Conservation (phyloP, 2,329 filamentous ascomycete genomes). For the Ceratocystis alfenasii region DNA sequence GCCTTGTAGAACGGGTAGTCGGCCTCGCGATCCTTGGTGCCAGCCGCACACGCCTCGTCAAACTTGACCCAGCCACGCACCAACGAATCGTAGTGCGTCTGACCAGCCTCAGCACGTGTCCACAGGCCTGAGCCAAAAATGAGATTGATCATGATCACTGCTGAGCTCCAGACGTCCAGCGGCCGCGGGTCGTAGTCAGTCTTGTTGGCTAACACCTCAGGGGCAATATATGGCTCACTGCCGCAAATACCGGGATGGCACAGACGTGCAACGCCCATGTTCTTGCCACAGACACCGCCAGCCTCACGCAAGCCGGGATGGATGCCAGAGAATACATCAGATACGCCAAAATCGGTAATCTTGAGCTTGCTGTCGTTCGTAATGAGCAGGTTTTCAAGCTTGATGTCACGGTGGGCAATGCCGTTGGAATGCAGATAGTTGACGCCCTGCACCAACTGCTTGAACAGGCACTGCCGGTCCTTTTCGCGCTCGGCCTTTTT, state of each 20-base stretch:
- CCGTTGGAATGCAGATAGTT: conserved; percentile 71
- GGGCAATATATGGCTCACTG: conserved; percentile 75
- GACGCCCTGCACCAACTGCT: conserved; percentile 73
- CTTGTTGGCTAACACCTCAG: conserved; percentile 64
- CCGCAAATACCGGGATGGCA: conserved; percentile 74
- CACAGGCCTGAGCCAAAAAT: conserved; percentile 62
- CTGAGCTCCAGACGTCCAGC: conserved; percentile 77
- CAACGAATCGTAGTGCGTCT: conserved; percentile 52
- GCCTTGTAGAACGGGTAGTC: conserved; percentile 54
- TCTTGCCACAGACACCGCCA: conserved; percentile 59
- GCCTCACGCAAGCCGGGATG: conserved; percentile 67
- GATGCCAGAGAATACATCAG: conserved; percentile 70
- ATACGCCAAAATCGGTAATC: conserved; percentile 85
- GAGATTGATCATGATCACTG: conserved; percentile 70
- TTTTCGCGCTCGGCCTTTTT: conserved; percentile 48
- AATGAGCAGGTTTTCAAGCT: conserved; percentile 75
- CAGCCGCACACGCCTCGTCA: conserved; percentile 30
- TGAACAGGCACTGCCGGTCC: conserved; percentile 75
- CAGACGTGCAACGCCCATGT: conserved; percentile 58
- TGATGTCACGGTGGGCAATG: conserved; percentile 83
- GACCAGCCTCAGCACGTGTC: conserved; percentile 50
- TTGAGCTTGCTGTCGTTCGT: conserved; percentile 71
- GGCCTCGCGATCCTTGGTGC: conserved; percentile 10
- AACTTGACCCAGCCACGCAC: conserved; percentile 57
- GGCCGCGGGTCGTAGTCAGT: conserved; percentile 58